A percentile compares a stretch with the other conserved stretches of the same genome.
These are phyloP conservation scores for Nakazawaea ishiwadae DNA, from an alignment of 805 yeast species.

Conservation along the genomic window DNA sequence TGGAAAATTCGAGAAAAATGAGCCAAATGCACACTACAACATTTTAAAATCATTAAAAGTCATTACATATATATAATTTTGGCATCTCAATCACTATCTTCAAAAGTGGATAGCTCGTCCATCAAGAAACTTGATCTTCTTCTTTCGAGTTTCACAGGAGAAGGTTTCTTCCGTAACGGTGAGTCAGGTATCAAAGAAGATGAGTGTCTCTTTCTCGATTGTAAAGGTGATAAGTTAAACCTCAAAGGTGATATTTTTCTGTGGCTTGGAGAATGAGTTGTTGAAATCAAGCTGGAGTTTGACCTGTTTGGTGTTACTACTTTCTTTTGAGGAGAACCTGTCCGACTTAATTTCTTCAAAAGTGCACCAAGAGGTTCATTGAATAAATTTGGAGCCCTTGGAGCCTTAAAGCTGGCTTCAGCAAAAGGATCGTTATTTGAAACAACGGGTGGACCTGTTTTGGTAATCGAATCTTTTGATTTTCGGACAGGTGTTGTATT, in stretches of 20 bases:
- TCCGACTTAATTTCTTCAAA: slow-evolving; percentile 3
- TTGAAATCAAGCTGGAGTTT: not conserved
- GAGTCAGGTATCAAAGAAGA: not conserved
- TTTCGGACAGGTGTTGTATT: no score
- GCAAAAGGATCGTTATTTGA: no score
- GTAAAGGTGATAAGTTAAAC: not conserved
- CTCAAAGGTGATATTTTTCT: not conserved
- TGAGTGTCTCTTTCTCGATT: slow-evolving; percentile 1
- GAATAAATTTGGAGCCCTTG: not conserved
- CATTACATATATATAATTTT: not conserved
- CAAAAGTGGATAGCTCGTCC: not conserved
- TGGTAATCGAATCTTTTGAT: no score
- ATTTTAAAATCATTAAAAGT: not conserved
- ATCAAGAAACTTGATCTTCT: not conserved
- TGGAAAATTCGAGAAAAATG: no score
- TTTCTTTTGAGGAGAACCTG: not conserved
- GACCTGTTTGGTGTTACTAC: not conserved
- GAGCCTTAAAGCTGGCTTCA: not conserved
- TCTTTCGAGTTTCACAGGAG: not conserved
- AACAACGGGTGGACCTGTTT: no score
- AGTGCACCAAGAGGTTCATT: slow-evolving; percentile 3
- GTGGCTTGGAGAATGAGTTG: not conserved
- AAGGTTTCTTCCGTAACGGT: not conserved
- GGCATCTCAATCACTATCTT: not conserved
- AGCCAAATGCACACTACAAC: not conserved